Percentiles rank a stretch among this genome's conserved stretches.
Conservation (phyloP, 495 filamentous ascomycete genomes). For the Extremus antarcticus region DNA sequence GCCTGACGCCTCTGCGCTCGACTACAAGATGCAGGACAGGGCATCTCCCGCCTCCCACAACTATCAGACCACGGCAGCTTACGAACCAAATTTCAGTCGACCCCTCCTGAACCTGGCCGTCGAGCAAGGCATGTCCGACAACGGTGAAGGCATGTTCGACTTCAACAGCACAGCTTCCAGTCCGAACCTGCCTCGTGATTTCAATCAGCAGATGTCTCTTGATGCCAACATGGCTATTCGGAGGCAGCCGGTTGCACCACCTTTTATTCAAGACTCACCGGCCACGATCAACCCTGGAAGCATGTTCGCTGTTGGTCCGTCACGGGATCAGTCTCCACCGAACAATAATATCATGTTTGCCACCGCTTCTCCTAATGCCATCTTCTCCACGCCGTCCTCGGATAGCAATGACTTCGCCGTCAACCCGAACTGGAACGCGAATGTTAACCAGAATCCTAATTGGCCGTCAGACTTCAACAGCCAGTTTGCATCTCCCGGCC, state of each 20-base stretch:
- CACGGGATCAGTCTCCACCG: constrained; percentile 11
- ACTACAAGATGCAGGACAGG: constrained; percentile 12
- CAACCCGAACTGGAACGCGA: constrained; percentile 5
- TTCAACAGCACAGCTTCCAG: constrained; percentile 61
- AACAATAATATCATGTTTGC: constrained; percentile 14
- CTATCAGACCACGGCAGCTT: not conserved
- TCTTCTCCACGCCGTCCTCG: constrained; percentile 19
- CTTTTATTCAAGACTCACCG: constrained; percentile 10
- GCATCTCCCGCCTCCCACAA: not conserved
- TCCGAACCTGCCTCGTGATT: constrained; percentile 34
- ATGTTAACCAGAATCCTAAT: constrained; percentile 4
- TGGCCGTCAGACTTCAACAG: constrained; percentile 14
- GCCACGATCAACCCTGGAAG: constrained; percentile 15
- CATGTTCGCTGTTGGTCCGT: constrained; percentile 9
- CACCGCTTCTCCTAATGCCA: constrained; percentile 10
- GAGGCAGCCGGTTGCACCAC: not conserved
- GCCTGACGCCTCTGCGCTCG: constrained; percentile 20
- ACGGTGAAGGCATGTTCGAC: constrained; percentile 57
- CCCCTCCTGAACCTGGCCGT: constrained; percentile 14
- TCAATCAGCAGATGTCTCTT: constrained; percentile 26
- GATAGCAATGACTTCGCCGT: constrained; percentile 15
- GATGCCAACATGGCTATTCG: constrained; percentile 1
- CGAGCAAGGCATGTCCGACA: constrained; percentile 39
- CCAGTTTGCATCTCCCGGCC: constrained; percentile 12
- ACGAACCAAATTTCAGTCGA: constrained; percentile 1